phyloP scores from a whole-genome alignment of 805 yeast species.

The Ogataea glucozyma region DNA sequence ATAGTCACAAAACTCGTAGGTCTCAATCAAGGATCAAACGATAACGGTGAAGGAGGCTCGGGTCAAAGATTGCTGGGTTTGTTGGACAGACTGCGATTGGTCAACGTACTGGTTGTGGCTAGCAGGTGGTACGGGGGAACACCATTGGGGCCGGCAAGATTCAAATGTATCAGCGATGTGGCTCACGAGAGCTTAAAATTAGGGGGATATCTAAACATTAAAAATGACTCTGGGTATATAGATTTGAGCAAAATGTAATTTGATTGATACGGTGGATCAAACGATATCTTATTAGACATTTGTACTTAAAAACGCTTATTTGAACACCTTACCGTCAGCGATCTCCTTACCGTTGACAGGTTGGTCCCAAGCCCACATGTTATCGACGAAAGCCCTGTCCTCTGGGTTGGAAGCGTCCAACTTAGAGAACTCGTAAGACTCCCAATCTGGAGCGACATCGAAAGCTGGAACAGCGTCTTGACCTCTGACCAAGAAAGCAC shows the following conservation, averaged over 20 bases:
- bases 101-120: slow-evolving; percentile 64
- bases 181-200: slow-evolving; percentile 51
- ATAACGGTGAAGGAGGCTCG: slow-evolving; percentile 76
- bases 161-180: slow-evolving; percentile 61
- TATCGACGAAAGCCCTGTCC: slow-evolving; percentile 77
- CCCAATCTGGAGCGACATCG: slow-evolving; percentile 99
- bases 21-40: slow-evolving; percentile 60
- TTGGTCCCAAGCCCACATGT: slow-evolving; percentile 98
- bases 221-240: slow-evolving; percentile 8
- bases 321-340: slow-evolving; percentile 97
- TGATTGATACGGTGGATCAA: neutral
- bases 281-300: neutral
- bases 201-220: slow-evolving; percentile 33
- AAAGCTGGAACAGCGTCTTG: slow-evolving; percentile 89
- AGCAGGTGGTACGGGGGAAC: slow-evolving; percentile 84
- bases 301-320: slow-evolving; percentile 58
- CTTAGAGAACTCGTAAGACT: slow-evolving; percentile 82
- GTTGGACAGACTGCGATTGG: slow-evolving; percentile 47
- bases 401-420: slow-evolving; percentile 77
- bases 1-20: slow-evolving; percentile 21
- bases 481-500: slow-evolving; percentile 95
- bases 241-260: slow-evolving; percentile 2
- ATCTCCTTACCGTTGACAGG: slow-evolving; percentile 85
- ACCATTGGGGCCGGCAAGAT: slow-evolving; percentile 70
- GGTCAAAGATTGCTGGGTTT: slow-evolving; percentile 60